Evolutionary conservation across 768 basidiomycete species (phyloP), one percentile per base, ranked within the genome.

Genomic region (Inosperma sp.): DNA sequence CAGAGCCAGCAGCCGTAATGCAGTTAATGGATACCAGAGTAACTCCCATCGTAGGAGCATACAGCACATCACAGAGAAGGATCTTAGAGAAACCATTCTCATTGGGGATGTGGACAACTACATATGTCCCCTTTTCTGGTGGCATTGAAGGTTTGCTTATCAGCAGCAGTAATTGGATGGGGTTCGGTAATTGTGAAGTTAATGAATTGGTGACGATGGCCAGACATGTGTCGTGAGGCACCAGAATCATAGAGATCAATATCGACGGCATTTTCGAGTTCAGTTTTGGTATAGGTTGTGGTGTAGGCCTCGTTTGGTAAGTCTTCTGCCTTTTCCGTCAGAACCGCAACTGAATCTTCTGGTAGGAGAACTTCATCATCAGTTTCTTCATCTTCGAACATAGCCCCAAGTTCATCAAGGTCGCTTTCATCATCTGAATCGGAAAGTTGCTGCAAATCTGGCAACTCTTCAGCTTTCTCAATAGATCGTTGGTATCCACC

Each of bases 171-270:
- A 49, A 71, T 69, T 5, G 60, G 35, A 8, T 59, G 49, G 3
- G 63, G 62, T 12, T 17, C 14, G 49, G 69, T 67, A 0, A 46
- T 16, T 3, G 27, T 34, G 44, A 57, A 70, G 35, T 63, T 65
- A 39, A 63, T 54, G 53, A 73, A 65, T 10, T 52, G 43, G 34
- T 68, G 35, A 2, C 62, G 49, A 47, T 62, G 63, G 0, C 65
- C 70, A 1, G n/a, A n/a, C n/a, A n/a, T n/a, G n/a, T n/a, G n/a
- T n/a, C n/a, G n/a, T n/a, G n/a, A n/a, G n/a, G n/a, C 65, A 3
- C 72, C 71, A 12, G 68, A 69, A 59, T 73, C 69, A 50, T 68
- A 65, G 14, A 68, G 56, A 22, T 66, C 61, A 10, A 46, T 63
- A 9, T 64, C 61, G 21, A 42, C 42, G 3, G 30, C 14, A 10